phyloP scores from a whole-genome alignment of 83 land plant genomes.

The Diphasiastrum complanatum region DNA sequence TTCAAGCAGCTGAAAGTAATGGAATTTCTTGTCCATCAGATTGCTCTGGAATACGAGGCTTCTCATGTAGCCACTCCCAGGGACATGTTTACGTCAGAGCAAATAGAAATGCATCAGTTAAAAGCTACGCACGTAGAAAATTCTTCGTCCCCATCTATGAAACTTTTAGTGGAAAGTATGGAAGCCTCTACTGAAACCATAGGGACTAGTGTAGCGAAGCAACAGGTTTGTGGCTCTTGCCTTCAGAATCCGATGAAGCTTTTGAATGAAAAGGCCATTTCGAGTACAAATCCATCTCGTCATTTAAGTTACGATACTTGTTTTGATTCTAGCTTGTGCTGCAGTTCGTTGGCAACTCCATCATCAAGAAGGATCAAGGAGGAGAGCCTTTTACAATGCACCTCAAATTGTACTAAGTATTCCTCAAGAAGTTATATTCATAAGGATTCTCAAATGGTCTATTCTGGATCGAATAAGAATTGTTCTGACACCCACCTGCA shows the following conservation, averaged over 20 bases:
- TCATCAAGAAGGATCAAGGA: not conserved
- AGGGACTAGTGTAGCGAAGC: not conserved
- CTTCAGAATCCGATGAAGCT: too few relatives aligned
- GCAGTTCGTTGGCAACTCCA: not conserved
- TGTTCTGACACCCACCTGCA: not conserved
- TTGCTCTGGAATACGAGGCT: conserved; percentile 28
- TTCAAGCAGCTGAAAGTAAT: conserved; percentile 24
- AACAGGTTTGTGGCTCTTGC: not conserved
- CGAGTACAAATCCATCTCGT: not conserved
- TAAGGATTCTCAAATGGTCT: not conserved
- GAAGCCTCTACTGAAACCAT: not conserved
- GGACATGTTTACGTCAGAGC: conserved; percentile 7
- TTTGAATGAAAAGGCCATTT: too few relatives aligned
- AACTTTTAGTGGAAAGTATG: not conserved
- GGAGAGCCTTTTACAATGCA: not conserved
- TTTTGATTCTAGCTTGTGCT: not conserved
- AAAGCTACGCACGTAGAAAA: not conserved
- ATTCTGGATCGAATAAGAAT: not conserved
- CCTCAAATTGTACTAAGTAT: not conserved
- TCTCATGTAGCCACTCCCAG: conserved; percentile 26
- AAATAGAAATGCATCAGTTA: not conserved
- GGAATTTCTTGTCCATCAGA: conserved; percentile 33
- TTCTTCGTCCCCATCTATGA: not conserved
- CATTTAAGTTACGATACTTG: not conserved
- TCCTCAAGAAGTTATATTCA: not conserved